Conservation (phyloP, 2,329 filamentous ascomycete species). For the Fonsecaea pugnacius region DNA sequence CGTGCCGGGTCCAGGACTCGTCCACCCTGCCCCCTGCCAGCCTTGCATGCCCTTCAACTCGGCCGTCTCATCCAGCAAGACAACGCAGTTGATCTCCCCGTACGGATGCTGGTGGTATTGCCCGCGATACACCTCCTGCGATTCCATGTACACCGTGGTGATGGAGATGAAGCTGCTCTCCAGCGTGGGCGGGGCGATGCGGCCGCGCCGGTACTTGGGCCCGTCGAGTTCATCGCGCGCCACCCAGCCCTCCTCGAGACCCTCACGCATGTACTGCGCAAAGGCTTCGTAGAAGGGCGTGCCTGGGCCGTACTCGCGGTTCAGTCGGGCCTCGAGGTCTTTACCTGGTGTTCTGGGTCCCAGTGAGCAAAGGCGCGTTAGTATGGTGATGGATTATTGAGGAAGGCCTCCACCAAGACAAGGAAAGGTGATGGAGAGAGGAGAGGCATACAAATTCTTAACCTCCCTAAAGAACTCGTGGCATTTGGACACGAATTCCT, state of each 20-base stretch:
- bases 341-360: constrained; percentile 52
- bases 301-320: constrained; percentile 51
- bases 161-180: constrained; percentile 60
- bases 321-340: constrained; percentile 51
- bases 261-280: constrained; percentile 46
- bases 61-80: constrained; percentile 55
- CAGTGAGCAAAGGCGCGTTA: not conserved
- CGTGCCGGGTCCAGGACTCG: constrained; percentile 58
- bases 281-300: constrained; percentile 52
- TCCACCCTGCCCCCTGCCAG: constrained; percentile 63
- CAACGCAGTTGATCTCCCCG: constrained; percentile 61
- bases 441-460: constrained; percentile 38
- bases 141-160: constrained; percentile 64
- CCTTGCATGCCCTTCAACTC: constrained; percentile 61
- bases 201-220: constrained; percentile 53
- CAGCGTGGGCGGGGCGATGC: constrained; percentile 52
- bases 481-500: constrained; percentile 26
- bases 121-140: constrained; percentile 53
- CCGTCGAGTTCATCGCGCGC: constrained; percentile 52
- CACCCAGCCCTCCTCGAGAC: constrained; percentile 53
- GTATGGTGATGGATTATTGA: not conserved
- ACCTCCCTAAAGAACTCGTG: constrained; percentile 40
- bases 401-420: not conserved
- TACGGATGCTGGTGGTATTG: constrained; percentile 62
- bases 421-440: not conserved